Evolutionary conservation across 768 basidiomycete genomes (phyloP), one percentile per base, ranked within the genome.

Genomic region (Trametes cingulata): DNA sequence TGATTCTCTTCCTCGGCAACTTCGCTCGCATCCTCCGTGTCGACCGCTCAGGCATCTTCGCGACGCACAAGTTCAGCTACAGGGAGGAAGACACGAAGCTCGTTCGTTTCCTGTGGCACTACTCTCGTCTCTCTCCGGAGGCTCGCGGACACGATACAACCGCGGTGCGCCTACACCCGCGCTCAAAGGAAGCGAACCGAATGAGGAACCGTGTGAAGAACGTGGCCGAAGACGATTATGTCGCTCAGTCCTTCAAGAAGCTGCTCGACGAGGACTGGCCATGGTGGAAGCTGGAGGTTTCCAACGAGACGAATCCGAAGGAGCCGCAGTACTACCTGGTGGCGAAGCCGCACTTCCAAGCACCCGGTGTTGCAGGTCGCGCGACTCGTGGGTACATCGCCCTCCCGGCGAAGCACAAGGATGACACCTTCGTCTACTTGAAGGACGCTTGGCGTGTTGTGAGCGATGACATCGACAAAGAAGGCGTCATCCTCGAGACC

Each of bases 311-410:
- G 20, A 22, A 40, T 15, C 17, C 3, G 6, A 6, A 29, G 9
- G 17, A 17, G 4, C 2, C 7, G 13, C 58, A 52, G 19, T 10
- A 14, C n/a, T 59, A 52, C 53, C 45, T 57, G 2, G 56, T 57
- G 27, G 56, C 25, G 1, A 41, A 49, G 8, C 56, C 56, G 12
- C 29, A 29, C 24, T 58, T 51, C 49, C n/a, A 12, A 10, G 37
- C 56, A 8, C 82, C 82, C 67, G 46, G 46, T 17, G 46, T 48
- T 5, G 46, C 29, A 6, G 46, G 46, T 29, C 46, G 46, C 15
- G 29, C 46, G 1, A 48, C 46, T 33, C 46, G 46, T 33, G 46
- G 53, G 6, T 56, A 50, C 29, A 14, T 58, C 24, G 57, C 57
- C 1, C 15, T 58, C 41, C 40, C 42, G 10, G 45, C 17, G 10